Percentiles rank a stretch among this genome's conserved stretches.
Conservation (phyloP, 1,284 basidiomycete species). For the Ganoderma sinense region DNA sequence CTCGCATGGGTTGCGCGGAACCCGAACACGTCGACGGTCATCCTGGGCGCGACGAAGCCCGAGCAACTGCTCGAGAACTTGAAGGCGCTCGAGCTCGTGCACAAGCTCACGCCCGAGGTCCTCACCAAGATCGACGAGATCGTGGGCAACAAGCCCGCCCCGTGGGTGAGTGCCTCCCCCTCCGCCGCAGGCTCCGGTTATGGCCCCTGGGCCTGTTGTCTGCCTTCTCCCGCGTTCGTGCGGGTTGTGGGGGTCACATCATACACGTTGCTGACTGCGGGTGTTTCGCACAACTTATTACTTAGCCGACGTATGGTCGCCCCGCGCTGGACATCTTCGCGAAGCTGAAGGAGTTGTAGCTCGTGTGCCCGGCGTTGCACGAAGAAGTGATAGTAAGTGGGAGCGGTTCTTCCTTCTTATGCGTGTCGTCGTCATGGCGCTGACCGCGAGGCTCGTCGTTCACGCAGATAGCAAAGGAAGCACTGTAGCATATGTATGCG, state of each 20-base stretch:
- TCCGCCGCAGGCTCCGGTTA: too few species aligned
- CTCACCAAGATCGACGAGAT: constrained; percentile 73
- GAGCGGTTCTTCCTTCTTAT: background rate
- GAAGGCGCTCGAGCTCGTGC: constrained; percentile 73
- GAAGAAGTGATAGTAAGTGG: background rate
- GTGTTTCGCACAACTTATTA: too few species aligned
- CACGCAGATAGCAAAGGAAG: background rate
- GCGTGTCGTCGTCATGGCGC: background rate
- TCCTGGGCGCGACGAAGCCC: constrained; percentile 67
- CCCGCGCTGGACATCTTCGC: constrained; percentile 21
- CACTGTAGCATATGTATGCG: background rate
- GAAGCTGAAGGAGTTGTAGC: constrained; percentile 13
- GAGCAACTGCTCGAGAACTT: constrained; percentile 75
- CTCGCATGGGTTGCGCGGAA: constrained; percentile 76
- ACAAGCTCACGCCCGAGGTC: constrained; percentile 72
- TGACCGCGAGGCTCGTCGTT: background rate
- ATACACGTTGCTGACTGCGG: background rate
- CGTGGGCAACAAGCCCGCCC: constrained; percentile 56
- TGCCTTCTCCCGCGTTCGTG: constrained; percentile 32
- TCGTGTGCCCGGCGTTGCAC: too few species aligned
- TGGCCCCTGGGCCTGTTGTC: too few species aligned
- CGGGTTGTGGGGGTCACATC: too few species aligned
- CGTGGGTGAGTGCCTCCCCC: constrained; percentile 37
- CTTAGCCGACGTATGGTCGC: constrained; percentile 30
- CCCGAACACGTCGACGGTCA: constrained; percentile 62